phyloP scores from a whole-genome alignment of 2,329 filamentous ascomycete species.

The Diaporthe sp. region DNA sequence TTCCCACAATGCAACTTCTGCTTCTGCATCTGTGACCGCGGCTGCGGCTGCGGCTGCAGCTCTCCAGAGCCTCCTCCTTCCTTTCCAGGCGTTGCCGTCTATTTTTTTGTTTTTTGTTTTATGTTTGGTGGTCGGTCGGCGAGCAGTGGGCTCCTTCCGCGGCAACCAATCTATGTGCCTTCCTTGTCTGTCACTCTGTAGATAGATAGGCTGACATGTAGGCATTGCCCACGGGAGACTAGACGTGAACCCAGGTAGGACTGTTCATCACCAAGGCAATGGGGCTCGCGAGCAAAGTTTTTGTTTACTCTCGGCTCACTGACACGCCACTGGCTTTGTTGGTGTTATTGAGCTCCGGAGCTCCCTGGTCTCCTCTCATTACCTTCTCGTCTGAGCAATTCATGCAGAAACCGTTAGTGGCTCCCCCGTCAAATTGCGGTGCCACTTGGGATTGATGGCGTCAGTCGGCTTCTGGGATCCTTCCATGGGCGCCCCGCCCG shows the following conservation, averaged over 20 bases:
- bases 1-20: slow-evolving; percentile 22
- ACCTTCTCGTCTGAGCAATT: slow-evolving; percentile 40
- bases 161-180: neutral
- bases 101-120: neutral
- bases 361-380: slow-evolving; percentile 32
- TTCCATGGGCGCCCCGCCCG: slow-evolving; percentile 29
- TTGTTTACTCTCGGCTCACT: slow-evolving; percentile 17
- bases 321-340: slow-evolving; percentile 26
- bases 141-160: neutral
- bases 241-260: too few relatives aligned
- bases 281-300: slow-evolving; percentile 10
- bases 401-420: slow-evolving; percentile 44
- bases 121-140: neutral
- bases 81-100: slow-evolving; percentile 11
- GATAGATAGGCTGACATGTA: neutral
- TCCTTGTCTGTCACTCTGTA: neutral
- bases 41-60: slow-evolving; percentile 19
- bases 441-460: slow-evolving; percentile 43
- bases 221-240: neutral
- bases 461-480: slow-evolving; percentile 38
- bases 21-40: neutral
- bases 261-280: slow-evolving; percentile 26
- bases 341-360: slow-evolving; percentile 33
- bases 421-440: slow-evolving; percentile 44
- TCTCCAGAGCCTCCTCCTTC: slow-evolving; percentile 31